phyloP scores from a whole-genome alignment of 2,329 filamentous ascomycete species.

The Arachnomyces sp. region DNA sequence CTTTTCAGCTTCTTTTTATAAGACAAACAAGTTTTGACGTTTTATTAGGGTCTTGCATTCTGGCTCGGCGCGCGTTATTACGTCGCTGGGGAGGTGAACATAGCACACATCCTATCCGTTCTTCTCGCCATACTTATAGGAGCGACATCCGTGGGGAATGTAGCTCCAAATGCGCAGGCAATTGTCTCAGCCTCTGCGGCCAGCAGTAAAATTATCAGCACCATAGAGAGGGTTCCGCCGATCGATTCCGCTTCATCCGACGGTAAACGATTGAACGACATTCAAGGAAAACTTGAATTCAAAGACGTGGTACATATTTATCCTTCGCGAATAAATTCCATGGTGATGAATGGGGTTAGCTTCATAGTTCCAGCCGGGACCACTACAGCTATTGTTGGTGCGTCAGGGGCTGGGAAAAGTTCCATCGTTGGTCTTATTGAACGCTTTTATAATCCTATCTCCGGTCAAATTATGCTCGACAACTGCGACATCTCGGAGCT shows the following conservation, averaged over 20 bases:
- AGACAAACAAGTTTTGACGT: too few species aligned
- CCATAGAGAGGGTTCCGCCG: too few species aligned
- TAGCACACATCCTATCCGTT: constrained; percentile 19
- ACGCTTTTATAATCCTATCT: constrained; percentile 59
- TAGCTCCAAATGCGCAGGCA: too few species aligned
- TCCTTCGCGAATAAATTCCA: constrained; percentile 13
- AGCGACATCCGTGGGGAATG: too few species aligned
- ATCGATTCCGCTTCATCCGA: constrained; percentile 10
- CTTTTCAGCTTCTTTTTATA: constrained; percentile 23
- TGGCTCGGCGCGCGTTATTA: constrained; percentile 26
- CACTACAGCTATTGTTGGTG: constrained; percentile 48
- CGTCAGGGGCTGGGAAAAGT: constrained; percentile 53
- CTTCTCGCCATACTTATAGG: too few species aligned
- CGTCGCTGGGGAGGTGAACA: constrained; percentile 15
- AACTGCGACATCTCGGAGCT: constrained; percentile 51
- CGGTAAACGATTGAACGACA: constrained; percentile 15
- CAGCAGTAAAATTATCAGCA: too few species aligned
- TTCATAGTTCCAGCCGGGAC: constrained; percentile 38
- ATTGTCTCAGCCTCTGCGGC: too few species aligned
- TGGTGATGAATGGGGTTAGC: constrained; percentile 14
- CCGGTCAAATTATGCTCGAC: constrained; percentile 59
- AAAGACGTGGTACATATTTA: constrained; percentile 37
- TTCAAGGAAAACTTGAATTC: constrained; percentile 29
- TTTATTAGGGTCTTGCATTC: constrained; percentile 26
- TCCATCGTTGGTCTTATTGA: constrained; percentile 56